Evolutionary conservation across 805 yeast genomes (phyloP).

Genomic region (Candida qinlingensis): DNA sequence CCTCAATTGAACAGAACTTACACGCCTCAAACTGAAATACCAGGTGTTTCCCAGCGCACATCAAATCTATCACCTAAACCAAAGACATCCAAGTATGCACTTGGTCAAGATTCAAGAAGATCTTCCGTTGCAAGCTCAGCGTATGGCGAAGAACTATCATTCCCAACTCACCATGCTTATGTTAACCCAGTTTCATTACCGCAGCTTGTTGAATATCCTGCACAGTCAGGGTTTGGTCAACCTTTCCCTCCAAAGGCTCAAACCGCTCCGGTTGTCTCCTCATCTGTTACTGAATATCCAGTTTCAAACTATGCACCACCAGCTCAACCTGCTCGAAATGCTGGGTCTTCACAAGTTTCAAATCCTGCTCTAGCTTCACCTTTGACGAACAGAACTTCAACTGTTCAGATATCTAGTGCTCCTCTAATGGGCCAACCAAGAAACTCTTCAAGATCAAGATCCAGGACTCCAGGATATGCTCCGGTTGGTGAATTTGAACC

Average conservation of each 20-base stretch:
- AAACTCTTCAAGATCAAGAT: conserved; percentile 1
- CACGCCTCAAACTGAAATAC: conserved; percentile 4
- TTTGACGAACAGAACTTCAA: background rate
- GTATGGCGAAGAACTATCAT: conserved; percentile 3
- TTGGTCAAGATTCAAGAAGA: conserved; percentile 16
- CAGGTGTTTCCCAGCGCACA: background rate
- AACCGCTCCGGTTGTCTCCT: too few relatives aligned
- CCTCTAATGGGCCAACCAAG: conserved; percentile 1
- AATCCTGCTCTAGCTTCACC: background rate
- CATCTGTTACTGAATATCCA: too few relatives aligned
- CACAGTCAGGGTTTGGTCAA: background rate
- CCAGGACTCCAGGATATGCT: conserved; percentile 4
- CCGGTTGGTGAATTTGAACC: background rate
- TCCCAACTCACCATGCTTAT: conserved; percentile 1
- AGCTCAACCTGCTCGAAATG: background rate
- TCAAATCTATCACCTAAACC: conserved; percentile 12
- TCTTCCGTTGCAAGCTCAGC: conserved; percentile 15
- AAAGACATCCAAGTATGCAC: conserved; percentile 13
- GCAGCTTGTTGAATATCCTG: background rate
- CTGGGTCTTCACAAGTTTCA: background rate
- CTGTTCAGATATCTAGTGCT: background rate
- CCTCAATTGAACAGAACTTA: conserved; percentile 2
- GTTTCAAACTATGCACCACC: background rate
- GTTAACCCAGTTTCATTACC: background rate
- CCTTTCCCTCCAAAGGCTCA: too few relatives aligned